These are phyloP conservation scores for Annulohypoxylon nitens DNA, from an alignment of 495 filamentous ascomycete genomes.

Conservation along the genomic window DNA sequence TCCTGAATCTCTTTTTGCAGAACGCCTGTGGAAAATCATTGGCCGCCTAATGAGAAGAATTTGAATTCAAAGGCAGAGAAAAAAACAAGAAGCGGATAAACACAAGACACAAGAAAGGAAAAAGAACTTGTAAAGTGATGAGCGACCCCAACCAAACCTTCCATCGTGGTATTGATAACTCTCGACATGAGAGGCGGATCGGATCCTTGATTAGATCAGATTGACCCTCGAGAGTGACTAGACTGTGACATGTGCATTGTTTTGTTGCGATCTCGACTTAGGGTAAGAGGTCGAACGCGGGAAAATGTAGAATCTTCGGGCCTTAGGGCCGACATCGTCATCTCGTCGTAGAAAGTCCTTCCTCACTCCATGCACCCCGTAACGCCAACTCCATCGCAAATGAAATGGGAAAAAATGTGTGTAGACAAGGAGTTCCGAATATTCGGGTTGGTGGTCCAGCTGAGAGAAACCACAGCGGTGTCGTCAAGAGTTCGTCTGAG, in stretches of 20 bases:
- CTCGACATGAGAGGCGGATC: constrained; percentile 21
- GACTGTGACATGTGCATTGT: constrained; percentile 30
- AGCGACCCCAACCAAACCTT: constrained; percentile 35
- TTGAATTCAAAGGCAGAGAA: constrained; percentile 20
- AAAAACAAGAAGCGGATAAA: constrained; percentile 15
- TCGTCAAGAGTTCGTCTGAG: constrained; percentile 51
- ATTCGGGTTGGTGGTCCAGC: constrained; percentile 27
- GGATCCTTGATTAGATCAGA: constrained; percentile 8
- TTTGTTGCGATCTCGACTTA: constrained; percentile 38
- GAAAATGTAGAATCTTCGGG: constrained; percentile 35
- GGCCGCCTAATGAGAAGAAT: constrained; percentile 7
- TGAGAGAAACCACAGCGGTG: constrained; percentile 40
- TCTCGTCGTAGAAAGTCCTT: constrained; percentile 41
- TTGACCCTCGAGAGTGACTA: constrained; percentile 28
- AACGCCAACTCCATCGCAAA: constrained; percentile 51
- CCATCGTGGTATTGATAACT: constrained; percentile 28
- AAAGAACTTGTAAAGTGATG: constrained; percentile 39
- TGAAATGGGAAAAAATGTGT: constrained; percentile 31
- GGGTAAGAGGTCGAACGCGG: constrained; percentile 43
- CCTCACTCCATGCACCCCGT: constrained; percentile 43
- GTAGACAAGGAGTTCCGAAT: constrained; percentile 27
- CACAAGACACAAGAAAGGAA: constrained; percentile 26
- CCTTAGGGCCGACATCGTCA: constrained; percentile 40
- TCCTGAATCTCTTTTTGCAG: constrained; percentile 39
- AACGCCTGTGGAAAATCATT: constrained; percentile 35